Percentiles rank a stretch among this genome's conserved stretches.
Evolutionary conservation across 2,329 filamentous ascomycete species (phyloP).

Genomic region (Sarocladium oryzae): DNA sequence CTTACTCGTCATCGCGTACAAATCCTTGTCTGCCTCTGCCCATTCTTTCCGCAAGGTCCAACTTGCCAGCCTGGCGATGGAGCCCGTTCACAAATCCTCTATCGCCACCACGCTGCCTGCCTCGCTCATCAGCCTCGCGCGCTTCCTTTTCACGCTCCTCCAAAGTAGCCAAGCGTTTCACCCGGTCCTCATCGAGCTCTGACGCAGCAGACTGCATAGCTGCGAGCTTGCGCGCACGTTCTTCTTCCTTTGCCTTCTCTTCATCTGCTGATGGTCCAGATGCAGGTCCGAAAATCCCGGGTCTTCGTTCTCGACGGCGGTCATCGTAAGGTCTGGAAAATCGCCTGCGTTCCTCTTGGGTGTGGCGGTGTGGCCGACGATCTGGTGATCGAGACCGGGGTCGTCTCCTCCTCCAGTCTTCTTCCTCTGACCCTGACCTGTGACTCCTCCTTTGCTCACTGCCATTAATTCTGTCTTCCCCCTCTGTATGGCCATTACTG

Average conservation of each 20-base stretch:
- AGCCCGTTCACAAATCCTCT: constrained; percentile 58
- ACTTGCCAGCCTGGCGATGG: constrained; percentile 50
- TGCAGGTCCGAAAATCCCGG: constrained; percentile 5
- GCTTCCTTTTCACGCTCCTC: constrained; percentile 58
- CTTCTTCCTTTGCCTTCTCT: constrained; percentile 38
- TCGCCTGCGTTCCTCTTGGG: constrained; percentile 6
- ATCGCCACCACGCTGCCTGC: constrained; percentile 56
- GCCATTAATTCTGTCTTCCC: constrained; percentile 12
- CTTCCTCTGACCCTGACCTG: constrained; percentile 15
- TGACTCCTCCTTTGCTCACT: background rate
- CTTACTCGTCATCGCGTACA: constrained; percentile 38
- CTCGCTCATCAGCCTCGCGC: constrained; percentile 59
- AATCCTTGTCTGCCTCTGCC: constrained; percentile 40
- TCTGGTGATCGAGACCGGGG: background rate
- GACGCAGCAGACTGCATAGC: constrained; percentile 68
- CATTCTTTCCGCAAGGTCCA: constrained; percentile 46
- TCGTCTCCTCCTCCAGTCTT: constrained; percentile 1
- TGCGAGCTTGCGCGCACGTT: constrained; percentile 60
- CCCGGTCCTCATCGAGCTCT: constrained; percentile 64
- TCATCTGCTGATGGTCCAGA: constrained; percentile 14
- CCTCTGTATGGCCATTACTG: constrained; percentile 11
- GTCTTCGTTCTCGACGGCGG: constrained; percentile 12
- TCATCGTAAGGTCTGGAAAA: constrained; percentile 17
- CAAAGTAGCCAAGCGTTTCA: constrained; percentile 59
- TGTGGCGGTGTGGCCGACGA: background rate